phyloP scores from a whole-genome alignment of 2,329 filamentous ascomycete genomes.

The Diaporthe sp. region DNA sequence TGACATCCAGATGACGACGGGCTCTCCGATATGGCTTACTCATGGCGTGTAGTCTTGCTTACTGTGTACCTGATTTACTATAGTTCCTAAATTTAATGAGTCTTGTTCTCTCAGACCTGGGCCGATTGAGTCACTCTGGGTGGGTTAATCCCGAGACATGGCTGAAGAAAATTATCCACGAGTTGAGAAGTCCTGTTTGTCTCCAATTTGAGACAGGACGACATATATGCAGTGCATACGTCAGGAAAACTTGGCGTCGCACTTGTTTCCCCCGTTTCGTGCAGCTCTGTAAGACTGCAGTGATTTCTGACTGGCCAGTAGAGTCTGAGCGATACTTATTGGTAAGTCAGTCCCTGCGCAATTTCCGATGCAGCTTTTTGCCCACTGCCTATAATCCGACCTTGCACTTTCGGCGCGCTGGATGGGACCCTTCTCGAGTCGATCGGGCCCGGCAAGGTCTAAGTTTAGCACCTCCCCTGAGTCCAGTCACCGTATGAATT shows the following conservation, averaged over 20 bases:
- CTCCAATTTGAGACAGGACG: neutral
- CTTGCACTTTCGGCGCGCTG: neutral
- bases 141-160: neutral
- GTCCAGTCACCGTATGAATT: neutral
- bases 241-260: neutral
- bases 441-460: neutral
- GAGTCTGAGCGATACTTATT: neutral
- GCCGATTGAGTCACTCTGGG: neutral
- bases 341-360: neutral
- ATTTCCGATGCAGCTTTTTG: neutral
- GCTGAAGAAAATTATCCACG: no score
- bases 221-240: neutral
- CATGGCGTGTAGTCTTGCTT: neutral
- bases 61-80: neutral
- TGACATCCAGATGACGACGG: neutral
- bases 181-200: neutral
- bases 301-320: neutral
- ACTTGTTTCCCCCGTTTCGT: neutral
- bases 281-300: neutral
- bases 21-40: neutral
- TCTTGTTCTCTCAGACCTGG: no score
- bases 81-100: neutral
- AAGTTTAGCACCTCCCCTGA: neutral
- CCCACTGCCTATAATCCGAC: neutral
- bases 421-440: neutral